A percentile compares a stretch with the other conserved stretches of the same genome.
Evolutionary conservation across 202 grass and related monocot genomes (phyloP).

Genomic region (Brachypodium distachyon): DNA sequence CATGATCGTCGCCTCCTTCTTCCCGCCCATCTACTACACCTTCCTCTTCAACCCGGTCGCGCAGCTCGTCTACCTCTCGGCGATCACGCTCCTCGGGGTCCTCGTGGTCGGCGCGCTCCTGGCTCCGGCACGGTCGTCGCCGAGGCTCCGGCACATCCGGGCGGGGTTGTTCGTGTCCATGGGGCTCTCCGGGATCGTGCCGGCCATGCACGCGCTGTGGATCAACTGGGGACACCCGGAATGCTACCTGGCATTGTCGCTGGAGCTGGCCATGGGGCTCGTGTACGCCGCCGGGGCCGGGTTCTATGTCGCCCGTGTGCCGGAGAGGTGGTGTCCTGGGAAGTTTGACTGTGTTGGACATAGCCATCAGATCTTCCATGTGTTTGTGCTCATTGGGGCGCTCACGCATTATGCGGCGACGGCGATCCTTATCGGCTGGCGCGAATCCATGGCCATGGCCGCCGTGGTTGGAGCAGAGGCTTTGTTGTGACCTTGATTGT

Average conservation of each 20-base stretch:
- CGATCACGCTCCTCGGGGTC: slow-evolving; percentile 51
- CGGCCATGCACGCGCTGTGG: slow-evolving; percentile 63
- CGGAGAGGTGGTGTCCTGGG: slow-evolving; percentile 71
- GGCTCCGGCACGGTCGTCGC: slow-evolving; percentile 45
- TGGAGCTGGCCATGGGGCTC: slow-evolving; percentile 60
- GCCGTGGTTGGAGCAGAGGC: background rate
- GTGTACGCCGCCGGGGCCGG: slow-evolving; percentile 49
- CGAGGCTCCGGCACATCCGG: slow-evolving; percentile 53
- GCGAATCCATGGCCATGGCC: slow-evolving; percentile 10
- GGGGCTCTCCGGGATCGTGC: slow-evolving; percentile 54
- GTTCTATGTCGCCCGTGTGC: slow-evolving; percentile 65
- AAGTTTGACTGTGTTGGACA: slow-evolving; percentile 63
- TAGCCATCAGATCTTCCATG: slow-evolving; percentile 95
- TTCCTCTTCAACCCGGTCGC: slow-evolving; percentile 40
- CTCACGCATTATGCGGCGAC: slow-evolving; percentile 70
- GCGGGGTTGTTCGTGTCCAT: slow-evolving; percentile 63
- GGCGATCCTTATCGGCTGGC: slow-evolving; percentile 59
- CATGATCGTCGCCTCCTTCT: slow-evolving; percentile 89
- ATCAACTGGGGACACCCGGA: slow-evolving; percentile 47
- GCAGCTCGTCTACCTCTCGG: slow-evolving; percentile 51
- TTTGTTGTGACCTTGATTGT: too few species aligned
- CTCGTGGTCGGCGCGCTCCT: slow-evolving; percentile 50
- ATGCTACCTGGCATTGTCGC: slow-evolving; percentile 45
- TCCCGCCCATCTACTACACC: slow-evolving; percentile 81
- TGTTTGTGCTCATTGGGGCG: slow-evolving; percentile 71